These are phyloP conservation scores for Oenanthe sinensis DNA, from an alignment of 129 eudicot genomes.

Conservation along the genomic window DNA sequence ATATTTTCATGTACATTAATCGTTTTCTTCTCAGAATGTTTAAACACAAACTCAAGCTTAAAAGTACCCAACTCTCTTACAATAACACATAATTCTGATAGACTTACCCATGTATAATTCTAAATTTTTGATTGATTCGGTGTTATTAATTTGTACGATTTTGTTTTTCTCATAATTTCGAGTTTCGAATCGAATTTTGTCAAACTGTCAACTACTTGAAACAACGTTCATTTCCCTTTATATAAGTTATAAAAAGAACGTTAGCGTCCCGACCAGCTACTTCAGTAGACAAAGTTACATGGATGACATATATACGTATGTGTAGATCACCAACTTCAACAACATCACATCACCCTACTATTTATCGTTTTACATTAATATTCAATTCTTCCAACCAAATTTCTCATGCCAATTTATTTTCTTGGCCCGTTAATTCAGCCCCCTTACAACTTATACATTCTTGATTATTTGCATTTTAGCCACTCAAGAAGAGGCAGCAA, in stretches of 20 bases:
- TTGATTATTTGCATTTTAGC: conserved; percentile 29
- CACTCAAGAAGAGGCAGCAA: conserved; percentile 95
- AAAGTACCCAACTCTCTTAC: too few species aligned
- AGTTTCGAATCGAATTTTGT: too few species aligned
- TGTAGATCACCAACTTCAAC: conserved; percentile 61
- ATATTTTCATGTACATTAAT: neutral
- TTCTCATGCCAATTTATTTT: conserved; percentile 34
- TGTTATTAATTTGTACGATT: neutral
- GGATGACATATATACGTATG: neutral
- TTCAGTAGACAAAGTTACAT: neutral
- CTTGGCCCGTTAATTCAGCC: neutral
- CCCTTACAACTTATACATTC: conserved; percentile 13
- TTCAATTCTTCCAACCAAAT: conserved; percentile 48
- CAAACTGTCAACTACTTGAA: too few species aligned
- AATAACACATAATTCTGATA: too few species aligned
- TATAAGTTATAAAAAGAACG: neutral
- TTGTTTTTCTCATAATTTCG: neutral
- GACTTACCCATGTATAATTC: too few species aligned
- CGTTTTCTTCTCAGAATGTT: neutral
- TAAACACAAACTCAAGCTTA: neutral
- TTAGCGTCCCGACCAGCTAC: neutral
- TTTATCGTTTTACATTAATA: conserved; percentile 19
- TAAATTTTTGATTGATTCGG: too few species aligned
- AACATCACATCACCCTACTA: conserved; percentile 23
- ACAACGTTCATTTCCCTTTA: neutral